These are phyloP conservation scores for Arabis alpina DNA, from an alignment of 345 rosid species.

Conservation along the genomic window DNA sequence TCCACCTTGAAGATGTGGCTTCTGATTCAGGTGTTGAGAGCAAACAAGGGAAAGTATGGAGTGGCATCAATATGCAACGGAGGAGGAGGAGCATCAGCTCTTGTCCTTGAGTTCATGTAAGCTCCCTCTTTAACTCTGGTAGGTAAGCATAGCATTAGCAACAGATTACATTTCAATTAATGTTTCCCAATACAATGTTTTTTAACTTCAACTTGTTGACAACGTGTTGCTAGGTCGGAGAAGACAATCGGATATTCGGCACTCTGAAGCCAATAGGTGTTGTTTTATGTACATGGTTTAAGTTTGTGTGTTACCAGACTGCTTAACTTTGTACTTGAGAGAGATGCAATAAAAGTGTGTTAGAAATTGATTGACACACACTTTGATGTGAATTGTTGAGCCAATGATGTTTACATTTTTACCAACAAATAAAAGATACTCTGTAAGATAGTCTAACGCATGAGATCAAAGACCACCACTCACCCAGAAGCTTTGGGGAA, in stretches of 20 bases:
- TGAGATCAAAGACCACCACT: constrained; percentile 13
- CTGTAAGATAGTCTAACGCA: not conserved
- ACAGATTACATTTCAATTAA: not conserved
- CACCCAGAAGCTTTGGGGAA: not conserved
- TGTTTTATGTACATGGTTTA: constrained; percentile 6
- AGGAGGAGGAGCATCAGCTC: constrained; percentile 96
- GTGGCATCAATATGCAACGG: constrained; percentile 93
- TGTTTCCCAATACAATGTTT: not conserved
- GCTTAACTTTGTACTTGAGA: constrained; percentile 15
- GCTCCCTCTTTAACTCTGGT: constrained; percentile 44
- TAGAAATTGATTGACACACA: constrained; percentile 7
- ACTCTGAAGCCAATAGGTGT: constrained; percentile 31
- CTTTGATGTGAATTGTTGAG: not conserved
- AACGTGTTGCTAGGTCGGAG: constrained; percentile 28
- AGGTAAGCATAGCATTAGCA: constrained; percentile 34
- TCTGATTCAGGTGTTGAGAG: constrained; percentile 70
- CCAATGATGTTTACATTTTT: constrained; percentile 11
- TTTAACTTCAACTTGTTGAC: constrained; percentile 13
- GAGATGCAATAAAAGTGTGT: constrained; percentile 29
- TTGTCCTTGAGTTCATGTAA: constrained; percentile 86
- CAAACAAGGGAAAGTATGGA: constrained; percentile 75
- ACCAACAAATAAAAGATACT: constrained; percentile 2
- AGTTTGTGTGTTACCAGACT: not conserved
- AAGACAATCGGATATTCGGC: constrained; percentile 34
- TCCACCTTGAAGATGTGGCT: constrained; percentile 20